Evolutionary conservation across 352 stramenopile species (phyloP).

Genomic region (Phytophthora capsici): DNA sequence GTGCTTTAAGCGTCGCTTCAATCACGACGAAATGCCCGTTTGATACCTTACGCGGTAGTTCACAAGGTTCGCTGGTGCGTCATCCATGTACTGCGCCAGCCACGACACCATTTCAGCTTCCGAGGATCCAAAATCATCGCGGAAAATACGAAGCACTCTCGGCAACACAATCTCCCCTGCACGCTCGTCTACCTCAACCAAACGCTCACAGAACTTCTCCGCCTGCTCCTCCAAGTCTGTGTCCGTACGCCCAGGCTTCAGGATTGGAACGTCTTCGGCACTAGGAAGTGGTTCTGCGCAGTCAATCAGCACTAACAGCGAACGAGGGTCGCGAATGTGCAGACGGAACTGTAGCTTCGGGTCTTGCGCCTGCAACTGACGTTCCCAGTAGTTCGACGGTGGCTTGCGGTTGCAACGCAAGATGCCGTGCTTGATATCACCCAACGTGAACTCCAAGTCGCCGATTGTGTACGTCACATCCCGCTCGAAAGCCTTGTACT

Average conservation of each 20-base stretch:
- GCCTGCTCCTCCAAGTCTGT: constrained; percentile 87
- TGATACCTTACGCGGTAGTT: constrained; percentile 83
- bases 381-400: constrained; percentile 88
- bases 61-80: constrained; percentile 69
- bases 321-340: constrained; percentile 87
- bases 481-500: constrained; percentile 87
- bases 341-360: constrained; percentile 86
- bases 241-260: constrained; percentile 83
- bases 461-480: constrained; percentile 84
- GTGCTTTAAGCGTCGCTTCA: constrained; percentile 13
- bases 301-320: constrained; percentile 83
- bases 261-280: constrained; percentile 69
- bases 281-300: constrained; percentile 67
- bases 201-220: constrained; percentile 73
- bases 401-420: constrained; percentile 89
- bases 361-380: constrained; percentile 82
- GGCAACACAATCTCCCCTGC: constrained; percentile 69
- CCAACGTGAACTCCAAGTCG: constrained; percentile 78
- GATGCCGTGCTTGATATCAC: constrained; percentile 89
- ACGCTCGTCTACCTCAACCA: constrained; percentile 68
- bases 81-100: constrained; percentile 86
- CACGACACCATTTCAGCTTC: constrained; percentile 88
- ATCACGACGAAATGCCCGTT: constrained; percentile 71
- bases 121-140: constrained; percentile 86
- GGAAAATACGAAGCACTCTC: constrained; percentile 82